Percentiles rank a stretch among this genome's conserved stretches.
These are phyloP conservation scores for Dacryopinax primogenitus DNA, from an alignment of 768 basidiomycete species.

Conservation along the genomic window DNA sequence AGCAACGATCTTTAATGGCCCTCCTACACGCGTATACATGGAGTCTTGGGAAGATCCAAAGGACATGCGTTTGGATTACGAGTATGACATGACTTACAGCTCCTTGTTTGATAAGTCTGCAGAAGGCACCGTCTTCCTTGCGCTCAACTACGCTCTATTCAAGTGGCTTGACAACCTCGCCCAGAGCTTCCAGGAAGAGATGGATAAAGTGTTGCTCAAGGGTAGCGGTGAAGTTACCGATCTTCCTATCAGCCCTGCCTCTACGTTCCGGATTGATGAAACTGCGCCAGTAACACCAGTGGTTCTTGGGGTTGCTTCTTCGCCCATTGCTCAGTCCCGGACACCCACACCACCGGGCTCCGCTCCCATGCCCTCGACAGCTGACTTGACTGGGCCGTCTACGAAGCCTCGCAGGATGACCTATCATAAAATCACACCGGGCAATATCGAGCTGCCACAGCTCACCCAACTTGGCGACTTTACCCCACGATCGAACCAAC, in stretches of 20 bases:
- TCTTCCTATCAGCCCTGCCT: neutral
- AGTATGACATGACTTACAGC: conserved; percentile 17
- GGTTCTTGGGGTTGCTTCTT: conserved; percentile 11
- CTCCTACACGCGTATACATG: conserved; percentile 75
- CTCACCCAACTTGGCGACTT: conserved; percentile 80
- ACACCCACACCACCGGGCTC: neutral
- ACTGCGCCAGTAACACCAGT: conserved; percentile 13
- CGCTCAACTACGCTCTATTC: conserved; percentile 68
- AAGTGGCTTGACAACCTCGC: conserved; percentile 68
- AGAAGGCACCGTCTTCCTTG: conserved; percentile 67
- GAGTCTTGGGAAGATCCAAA: conserved; percentile 46
- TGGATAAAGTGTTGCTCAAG: conserved; percentile 34
- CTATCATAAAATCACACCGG: conserved; percentile 15
- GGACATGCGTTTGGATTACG: conserved; percentile 27
- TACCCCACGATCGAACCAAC: conserved; percentile 79
- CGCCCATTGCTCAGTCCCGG: neutral
- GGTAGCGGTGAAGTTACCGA: conserved; percentile 14
- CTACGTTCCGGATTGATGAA: conserved; percentile 13
- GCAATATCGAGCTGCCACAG: conserved; percentile 44
- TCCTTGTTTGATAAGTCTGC: conserved; percentile 26
- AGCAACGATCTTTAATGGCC: conserved; percentile 65
- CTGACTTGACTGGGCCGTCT: conserved; percentile 6
- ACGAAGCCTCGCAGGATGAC: conserved; percentile 11
- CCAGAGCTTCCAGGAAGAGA: conserved; percentile 60
- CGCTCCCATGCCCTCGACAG: neutral